Base-by-base conservation (phyloP, 202 grass and related monocot genomes). In the Musa balbisiana region DNA sequence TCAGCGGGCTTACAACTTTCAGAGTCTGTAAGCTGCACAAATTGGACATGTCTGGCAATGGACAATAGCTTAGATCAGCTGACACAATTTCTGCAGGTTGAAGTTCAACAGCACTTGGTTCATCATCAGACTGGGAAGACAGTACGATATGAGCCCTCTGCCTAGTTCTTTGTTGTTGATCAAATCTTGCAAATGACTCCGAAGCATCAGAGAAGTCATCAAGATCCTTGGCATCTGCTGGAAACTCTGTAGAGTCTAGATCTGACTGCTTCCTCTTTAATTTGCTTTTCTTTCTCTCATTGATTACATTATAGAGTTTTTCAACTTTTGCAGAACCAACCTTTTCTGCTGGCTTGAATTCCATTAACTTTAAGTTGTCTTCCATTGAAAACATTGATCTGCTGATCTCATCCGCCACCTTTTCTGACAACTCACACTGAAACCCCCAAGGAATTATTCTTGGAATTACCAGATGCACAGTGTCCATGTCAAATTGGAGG, bases 391-490 rank as follows among this genome's bases (percentile, higher is more conserved):
- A 66, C 23, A 98, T 88, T 78, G 84, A 86, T 86, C 89, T 88
- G 20, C 84, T 85, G 77, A 98, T 79, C 78, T 98, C 94, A 49
- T 80, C 82, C 27, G 14, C 80, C 64, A 93, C 55, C 81, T 81
- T 88, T 81, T 91, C 88, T 84, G 94, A 91, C 79, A 98, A 77
- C 73, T 98, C 87, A 91, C 87, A 93, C 52, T 76, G 86, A 15
- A 98, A 98, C 20, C 76, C 84, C 87, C 83, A 87, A 29, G 84
- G 86, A 79, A 93, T 55, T 75, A 87, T 53, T 80, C 75, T 89
- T 83, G 90, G 88, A 65, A 98, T 52, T 75, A 87, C 75, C 69
- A 68, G 85, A 85, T 98, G 83, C 79, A 86, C 74, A 78, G 88
- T 87, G 52, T 98, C 90, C 62, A 89, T 84, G 77, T 98, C 88